Percentiles rank a stretch among this genome's conserved stretches.
Evolutionary conservation across 768 basidiomycete species (phyloP).

Genomic region (Lentinula detonsa): DNA sequence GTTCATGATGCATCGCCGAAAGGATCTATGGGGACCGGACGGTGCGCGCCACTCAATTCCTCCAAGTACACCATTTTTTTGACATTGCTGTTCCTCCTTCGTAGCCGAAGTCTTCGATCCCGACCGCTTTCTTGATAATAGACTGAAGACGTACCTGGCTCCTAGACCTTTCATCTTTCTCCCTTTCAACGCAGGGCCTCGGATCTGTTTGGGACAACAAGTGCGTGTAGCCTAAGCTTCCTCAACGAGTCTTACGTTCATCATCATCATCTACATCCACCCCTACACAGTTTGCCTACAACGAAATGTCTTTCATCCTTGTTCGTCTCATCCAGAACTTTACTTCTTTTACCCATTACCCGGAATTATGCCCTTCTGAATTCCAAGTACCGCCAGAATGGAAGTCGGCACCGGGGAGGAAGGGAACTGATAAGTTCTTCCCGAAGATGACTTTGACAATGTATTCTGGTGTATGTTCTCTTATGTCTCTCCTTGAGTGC

Average conservation of each 20-base stretch:
- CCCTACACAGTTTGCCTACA: slow-evolving; percentile 18
- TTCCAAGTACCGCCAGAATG: slow-evolving; percentile 42
- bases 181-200: slow-evolving; percentile 24
- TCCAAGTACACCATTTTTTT: not conserved
- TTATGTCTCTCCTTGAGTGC: not conserved
- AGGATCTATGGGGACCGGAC: slow-evolving; percentile 68
- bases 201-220: slow-evolving; percentile 37
- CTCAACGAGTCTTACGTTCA: too few relatives aligned
- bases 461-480: slow-evolving; percentile 37
- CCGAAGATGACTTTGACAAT: slow-evolving; percentile 53
- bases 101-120: slow-evolving; percentile 65
- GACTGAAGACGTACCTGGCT: slow-evolving; percentile 54
- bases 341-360: slow-evolving; percentile 38
- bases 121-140: slow-evolving; percentile 62
- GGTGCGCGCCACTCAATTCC: slow-evolving; percentile 26
- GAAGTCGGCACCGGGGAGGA: slow-evolving; percentile 37
- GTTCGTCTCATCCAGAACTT: slow-evolving; percentile 60
- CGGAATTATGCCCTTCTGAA: slow-evolving; percentile 38
- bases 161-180: slow-evolving; percentile 68
- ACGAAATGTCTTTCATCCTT: slow-evolving; percentile 52
- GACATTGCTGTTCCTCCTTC: not conserved
- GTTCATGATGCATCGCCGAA: slow-evolving; percentile 59
- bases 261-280: not conserved
- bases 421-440: slow-evolving; percentile 42
- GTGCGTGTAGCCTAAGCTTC: slow-evolving; percentile 17